Evolutionary conservation across 768 basidiomycete species (phyloP), one percentile per base, ranked within the genome.

Genomic region (Tricholoma matsutake): DNA sequence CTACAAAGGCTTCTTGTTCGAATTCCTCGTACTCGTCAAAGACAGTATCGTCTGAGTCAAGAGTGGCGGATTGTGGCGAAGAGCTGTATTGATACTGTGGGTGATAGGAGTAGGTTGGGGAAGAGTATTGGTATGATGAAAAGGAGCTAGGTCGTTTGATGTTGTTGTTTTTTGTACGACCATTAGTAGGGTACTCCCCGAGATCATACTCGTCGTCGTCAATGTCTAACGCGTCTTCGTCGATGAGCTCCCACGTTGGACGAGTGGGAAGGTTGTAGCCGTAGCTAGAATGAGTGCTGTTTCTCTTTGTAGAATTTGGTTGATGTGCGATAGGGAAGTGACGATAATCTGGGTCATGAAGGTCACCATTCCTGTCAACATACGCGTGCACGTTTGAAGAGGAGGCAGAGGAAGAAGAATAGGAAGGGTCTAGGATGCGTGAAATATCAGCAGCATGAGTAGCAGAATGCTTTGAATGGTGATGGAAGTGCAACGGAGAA

Each of bases 301-400:
- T 14, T 35, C 56, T 61, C 39, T 65, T 61, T 13, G 59, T 54
- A 57, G 32, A 69, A 65, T 18, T 68, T 62, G 57, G 56, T 4
- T 65, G 63, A 10, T 60, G 63, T 18, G 69, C 45, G 35, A 78
- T 67, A 29, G 86, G 86, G 61, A 88, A 88, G 73, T 86, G 79
- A 63, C 86, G 78, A 72, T 81, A 88, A 68, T 88, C 86, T 22
- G 86, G 86, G 71, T 88, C 86, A 67, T 88, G 86, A 25, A 86
- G 75, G 71, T 85, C 81, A 54, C 86, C 86, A 61, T 81, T 76
- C 69, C 75, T 76, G 77, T 88, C 86, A 63, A 86, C 80, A 67
- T 86, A 86, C 60, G 80, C 85, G 18, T 64, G 52, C 62, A 73
- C 61, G 65, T 67, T 57, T 69, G 57, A 67, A 61, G 53, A 60